A percentile compares a stretch with the other conserved stretches of the same genome.
phyloP scores from a whole-genome alignment of 768 basidiomycete genomes.

The Termitomyces sp. region DNA sequence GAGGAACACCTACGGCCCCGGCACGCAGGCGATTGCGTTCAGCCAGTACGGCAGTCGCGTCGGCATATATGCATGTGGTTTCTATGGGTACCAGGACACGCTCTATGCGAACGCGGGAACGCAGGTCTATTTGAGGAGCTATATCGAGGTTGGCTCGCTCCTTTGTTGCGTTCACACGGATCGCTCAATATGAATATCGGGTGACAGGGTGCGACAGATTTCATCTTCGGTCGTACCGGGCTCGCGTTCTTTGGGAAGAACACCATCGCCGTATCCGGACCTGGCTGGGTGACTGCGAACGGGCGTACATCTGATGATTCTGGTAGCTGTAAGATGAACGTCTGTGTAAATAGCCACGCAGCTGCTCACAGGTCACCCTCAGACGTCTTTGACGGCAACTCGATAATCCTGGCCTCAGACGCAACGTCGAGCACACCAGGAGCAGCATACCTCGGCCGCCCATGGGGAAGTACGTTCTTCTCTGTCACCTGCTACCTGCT shows the following conservation, averaged over 20 bases:
- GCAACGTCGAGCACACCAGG: not conserved
- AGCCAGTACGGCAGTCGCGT: constrained; percentile 43
- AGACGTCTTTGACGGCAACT: constrained; percentile 43
- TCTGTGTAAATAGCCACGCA: not conserved
- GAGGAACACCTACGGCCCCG: constrained; percentile 38
- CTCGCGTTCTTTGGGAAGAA: constrained; percentile 45
- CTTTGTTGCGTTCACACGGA: not conserved
- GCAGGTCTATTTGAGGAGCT: constrained; percentile 41
- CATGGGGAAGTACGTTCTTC: constrained; percentile 32
- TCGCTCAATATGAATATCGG: not conserved
- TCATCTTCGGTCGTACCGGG: constrained; percentile 42
- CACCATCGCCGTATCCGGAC: constrained; percentile 37
- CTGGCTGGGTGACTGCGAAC: constrained; percentile 44
- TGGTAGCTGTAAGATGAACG: constrained; percentile 37
- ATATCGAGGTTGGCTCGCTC: constrained; percentile 35
- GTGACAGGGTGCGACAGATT: constrained; percentile 41
- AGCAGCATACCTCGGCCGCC: constrained; percentile 36
- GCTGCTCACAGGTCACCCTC: not conserved
- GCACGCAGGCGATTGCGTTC: constrained; percentile 43
- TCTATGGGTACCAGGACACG: constrained; percentile 46
- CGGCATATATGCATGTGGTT: constrained; percentile 40
- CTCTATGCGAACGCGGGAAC: constrained; percentile 39
- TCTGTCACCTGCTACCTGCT: not conserved
- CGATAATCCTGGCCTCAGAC: constrained; percentile 29
- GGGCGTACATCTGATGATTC: constrained; percentile 39